phyloP scores from a whole-genome alignment of 2,329 filamentous ascomycete genomes.

The Colletotrichum sp. region DNA sequence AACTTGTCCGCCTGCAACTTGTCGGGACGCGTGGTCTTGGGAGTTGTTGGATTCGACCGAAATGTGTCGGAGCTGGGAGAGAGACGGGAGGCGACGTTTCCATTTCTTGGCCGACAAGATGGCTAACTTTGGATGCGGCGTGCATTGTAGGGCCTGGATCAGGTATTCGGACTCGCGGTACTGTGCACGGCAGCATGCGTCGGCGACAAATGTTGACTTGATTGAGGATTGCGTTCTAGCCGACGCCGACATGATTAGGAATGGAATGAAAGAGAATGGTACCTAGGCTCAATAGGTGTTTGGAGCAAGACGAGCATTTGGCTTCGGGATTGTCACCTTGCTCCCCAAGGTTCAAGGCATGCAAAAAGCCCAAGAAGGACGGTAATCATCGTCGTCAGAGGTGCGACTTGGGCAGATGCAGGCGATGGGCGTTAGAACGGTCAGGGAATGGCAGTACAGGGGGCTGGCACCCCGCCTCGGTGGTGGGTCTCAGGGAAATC shows the following conservation, averaged over 20 bases:
- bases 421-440: too few species aligned
- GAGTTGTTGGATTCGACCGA: neutral
- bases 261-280: neutral
- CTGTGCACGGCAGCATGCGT: neutral
- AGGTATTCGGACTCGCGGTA: neutral
- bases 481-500: neutral
- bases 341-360: neutral
- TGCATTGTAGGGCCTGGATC: neutral
- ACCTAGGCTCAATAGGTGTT: neutral
- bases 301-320: neutral
- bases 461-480: neutral
- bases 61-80: neutral
- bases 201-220: neutral
- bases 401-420: too few species aligned
- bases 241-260: neutral
- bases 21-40: neutral
- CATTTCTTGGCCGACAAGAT: neutral
- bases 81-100: neutral
- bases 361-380: neutral
- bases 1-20: neutral
- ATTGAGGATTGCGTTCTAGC: neutral
- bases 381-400: neutral
- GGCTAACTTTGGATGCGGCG: neutral
- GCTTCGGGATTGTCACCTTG: neutral
- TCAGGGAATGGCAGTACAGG: neutral